A percentile compares a stretch with the other conserved stretches of the same genome.
These are phyloP conservation scores for Pinus tabuliformis DNA, from an alignment of 75 land plant genomes.

Conservation along the genomic window DNA sequence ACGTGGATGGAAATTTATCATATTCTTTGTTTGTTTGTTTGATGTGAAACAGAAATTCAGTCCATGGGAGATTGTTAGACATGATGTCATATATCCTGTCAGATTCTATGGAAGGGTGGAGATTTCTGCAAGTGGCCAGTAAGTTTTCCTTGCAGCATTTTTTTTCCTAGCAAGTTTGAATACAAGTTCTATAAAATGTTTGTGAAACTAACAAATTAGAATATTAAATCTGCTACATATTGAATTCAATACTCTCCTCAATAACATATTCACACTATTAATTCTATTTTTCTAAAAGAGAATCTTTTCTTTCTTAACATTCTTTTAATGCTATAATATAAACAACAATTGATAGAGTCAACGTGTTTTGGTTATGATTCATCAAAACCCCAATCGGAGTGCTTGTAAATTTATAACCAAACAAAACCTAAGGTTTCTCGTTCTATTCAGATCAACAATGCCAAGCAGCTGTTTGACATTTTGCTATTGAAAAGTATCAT, in stretches of 20 bases:
- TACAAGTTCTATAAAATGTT: not conserved
- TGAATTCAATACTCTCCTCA: not conserved
- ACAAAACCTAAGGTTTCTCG: not conserved
- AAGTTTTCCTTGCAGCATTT: slow-evolving; percentile 23
- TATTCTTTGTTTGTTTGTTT: not conserved
- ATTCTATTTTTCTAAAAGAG: no score
- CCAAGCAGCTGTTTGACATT: not conserved
- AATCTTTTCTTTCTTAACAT: not conserved
- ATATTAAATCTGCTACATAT: not conserved
- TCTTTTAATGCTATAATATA: not conserved
- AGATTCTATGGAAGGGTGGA: slow-evolving; percentile 86
- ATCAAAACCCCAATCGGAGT: not conserved
- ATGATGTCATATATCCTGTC: slow-evolving; percentile 75
- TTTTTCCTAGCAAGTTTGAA: not conserved
- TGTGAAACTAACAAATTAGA: not conserved
- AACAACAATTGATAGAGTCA: not conserved
- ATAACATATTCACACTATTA: no score
- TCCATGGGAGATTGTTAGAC: slow-evolving; percentile 93
- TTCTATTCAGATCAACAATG: not conserved
- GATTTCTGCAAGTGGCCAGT: slow-evolving; percentile 59
- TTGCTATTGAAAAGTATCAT: not conserved
- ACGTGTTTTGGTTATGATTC: not conserved
- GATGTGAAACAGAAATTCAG: slow-evolving; percentile 66
- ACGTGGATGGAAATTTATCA: not conserved
- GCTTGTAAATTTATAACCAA: not conserved